Base-by-base conservation (phyloP, 768 basidiomycete species). In the Termitomyces sp. region DNA sequence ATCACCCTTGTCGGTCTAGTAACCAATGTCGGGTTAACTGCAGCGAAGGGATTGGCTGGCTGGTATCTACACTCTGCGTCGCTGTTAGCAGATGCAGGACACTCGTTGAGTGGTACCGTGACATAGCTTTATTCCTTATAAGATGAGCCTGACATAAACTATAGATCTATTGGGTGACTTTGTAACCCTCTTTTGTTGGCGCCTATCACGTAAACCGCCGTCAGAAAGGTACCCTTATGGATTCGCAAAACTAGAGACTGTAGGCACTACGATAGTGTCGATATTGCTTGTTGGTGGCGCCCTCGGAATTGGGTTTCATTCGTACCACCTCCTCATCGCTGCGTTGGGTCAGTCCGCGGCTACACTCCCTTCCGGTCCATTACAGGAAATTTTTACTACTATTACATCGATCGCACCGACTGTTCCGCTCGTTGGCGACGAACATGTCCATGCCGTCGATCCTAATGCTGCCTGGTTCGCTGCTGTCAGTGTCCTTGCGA, bases 401-500 rank as follows among this genome's bases (percentile, higher is more conserved):
- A 71, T 86, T 20, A 79, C 85, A 12, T 75, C 81, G 16, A 75
- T 78, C 37, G 85, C 82, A 24, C 81, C 85, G 31, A 74, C 75
- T n/a, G 67, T 83, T 12, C 83, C 86, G 6, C 63, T 74, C 54
- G 69, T 79, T 18, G 81, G 85, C 34, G 84, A 91, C 66, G 75
- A 65, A 39, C 85, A 87, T 65, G 73, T 75, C 3, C 84, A 86
- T 59, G 73, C 75, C 1, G 82, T 97, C 6, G 94, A 97, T 69
- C 90, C 93, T 44, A 95, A 98, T 68, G 97, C 97, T 20, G 94
- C 95, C 31, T 98, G 95, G 95, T 95, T 98, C 66, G 97, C 97
- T 8, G 85, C 85, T 1, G 66, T 85, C 22, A 86, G 91, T 62
- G 85, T 98, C 2, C 52, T 93, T 4, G 72, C 81, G 60, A 99